These are phyloP conservation scores for Aspergillus sp. DNA, from an alignment of 2,329 filamentous ascomycete species.

Conservation along the genomic window DNA sequence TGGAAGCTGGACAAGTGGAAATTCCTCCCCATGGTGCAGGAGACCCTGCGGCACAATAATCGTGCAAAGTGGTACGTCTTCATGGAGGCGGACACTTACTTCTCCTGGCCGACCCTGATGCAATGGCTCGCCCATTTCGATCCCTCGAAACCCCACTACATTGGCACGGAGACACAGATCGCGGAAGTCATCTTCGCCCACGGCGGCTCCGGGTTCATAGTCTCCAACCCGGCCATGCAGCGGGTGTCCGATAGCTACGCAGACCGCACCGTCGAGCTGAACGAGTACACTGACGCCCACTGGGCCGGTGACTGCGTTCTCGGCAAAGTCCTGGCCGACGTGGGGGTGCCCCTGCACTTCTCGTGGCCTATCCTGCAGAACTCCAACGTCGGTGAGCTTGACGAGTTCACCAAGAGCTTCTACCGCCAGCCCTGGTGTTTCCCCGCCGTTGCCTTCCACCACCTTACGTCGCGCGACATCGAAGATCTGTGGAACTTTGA, in stretches of 20 bases:
- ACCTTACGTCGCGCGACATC: conserved; percentile 44
- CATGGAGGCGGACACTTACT: conserved; percentile 58
- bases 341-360: conserved; percentile 44
- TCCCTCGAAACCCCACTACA: conserved; percentile 47
- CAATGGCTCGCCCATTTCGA: conserved; percentile 54
- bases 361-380: conserved; percentile 49
- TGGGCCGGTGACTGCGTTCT: conserved; percentile 53
- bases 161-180: conserved; percentile 54
- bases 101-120: conserved; percentile 53
- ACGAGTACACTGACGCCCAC: conserved; percentile 45
- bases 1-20: conserved; percentile 60
- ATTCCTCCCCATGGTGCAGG: conserved; percentile 54
- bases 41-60: conserved; percentile 43
- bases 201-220: conserved; percentile 52
- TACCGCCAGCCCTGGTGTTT: conserved; percentile 50
- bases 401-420: conserved; percentile 39
- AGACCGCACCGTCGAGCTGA: conserved; percentile 40
- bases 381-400: conserved; percentile 42
- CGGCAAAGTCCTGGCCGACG: conserved; percentile 46
- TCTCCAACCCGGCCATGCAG: conserved; percentile 51
- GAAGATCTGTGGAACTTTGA: conserved; percentile 47
- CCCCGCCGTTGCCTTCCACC: conserved; percentile 50
- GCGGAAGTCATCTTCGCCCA: conserved; percentile 51
- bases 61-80: conserved; percentile 59
- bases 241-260: conserved; percentile 43